Evolutionary conservation across 2,329 filamentous ascomycete genomes (phyloP).

Genomic region (Alternaria gaisen): DNA sequence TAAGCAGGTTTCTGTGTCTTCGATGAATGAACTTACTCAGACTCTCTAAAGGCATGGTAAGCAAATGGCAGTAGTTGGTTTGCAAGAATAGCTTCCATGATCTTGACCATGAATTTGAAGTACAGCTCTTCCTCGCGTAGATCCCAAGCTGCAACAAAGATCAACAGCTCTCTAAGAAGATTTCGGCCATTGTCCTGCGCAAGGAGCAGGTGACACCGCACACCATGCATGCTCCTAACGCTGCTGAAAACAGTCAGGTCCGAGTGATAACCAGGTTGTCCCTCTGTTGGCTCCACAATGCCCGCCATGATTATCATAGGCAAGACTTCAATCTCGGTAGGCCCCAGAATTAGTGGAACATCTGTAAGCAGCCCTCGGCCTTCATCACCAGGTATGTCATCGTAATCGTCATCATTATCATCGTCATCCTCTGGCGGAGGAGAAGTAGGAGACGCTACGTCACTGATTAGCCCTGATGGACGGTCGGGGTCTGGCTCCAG

Average conservation of each 20-base stretch:
- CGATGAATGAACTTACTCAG: slow-evolving; percentile 39
- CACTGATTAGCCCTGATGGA: slow-evolving; percentile 49
- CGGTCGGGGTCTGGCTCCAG: slow-evolving; percentile 57
- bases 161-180: slow-evolving; percentile 85
- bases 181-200: slow-evolving; percentile 91
- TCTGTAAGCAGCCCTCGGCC: slow-evolving; percentile 88
- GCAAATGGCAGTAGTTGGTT: slow-evolving; percentile 90
- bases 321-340: slow-evolving; percentile 92
- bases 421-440: slow-evolving; percentile 67
- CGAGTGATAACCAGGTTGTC: slow-evolving; percentile 63
- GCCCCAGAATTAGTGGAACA: slow-evolving; percentile 91
- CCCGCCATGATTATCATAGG: slow-evolving; percentile 98
- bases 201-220: slow-evolving; percentile 86
- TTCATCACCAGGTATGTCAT: slow-evolving; percentile 73
- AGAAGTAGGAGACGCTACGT: slow-evolving; percentile 52
- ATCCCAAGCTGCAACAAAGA: slow-evolving; percentile 98
- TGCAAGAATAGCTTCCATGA: slow-evolving; percentile 90
- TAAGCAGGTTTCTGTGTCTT: slow-evolving; percentile 17
- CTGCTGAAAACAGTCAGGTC: slow-evolving; percentile 63
- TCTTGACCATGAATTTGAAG: slow-evolving; percentile 95
- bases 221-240: slow-evolving; percentile 83
- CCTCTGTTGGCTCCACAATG: slow-evolving; percentile 82
- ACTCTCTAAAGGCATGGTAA: slow-evolving; percentile 87
- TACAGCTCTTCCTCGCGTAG: slow-evolving; percentile 92
- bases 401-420: slow-evolving; percentile 76